Base-by-base conservation (phyloP, 177 flowering plant genomes). In the Telopea speciosissima region DNA sequence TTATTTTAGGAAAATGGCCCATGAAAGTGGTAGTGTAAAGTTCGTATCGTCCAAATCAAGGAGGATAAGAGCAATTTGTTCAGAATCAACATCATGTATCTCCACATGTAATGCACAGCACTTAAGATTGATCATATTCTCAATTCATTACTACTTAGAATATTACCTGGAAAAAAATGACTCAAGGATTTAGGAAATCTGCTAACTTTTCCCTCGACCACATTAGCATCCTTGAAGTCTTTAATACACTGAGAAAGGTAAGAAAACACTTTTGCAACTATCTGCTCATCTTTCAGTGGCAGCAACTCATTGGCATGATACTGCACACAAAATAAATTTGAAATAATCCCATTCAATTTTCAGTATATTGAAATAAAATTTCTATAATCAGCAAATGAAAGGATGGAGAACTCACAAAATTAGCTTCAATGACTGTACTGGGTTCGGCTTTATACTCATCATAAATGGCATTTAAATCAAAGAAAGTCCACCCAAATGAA, bases 161-260 rank as follows among this genome's bases (percentile, higher is more conserved):
- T 36, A n/a, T 33, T 72, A 84, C 90, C 89, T 73, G 93, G 93
- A 67, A 83, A 89, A 78, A 81, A 87, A 66, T 81, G 90, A 63
- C 90, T 78, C 49, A 83, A 72, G 22, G 82, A 80, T 64, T 81
- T 74, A 24, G 87, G 88, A 79, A 54, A 85, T 77, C 81, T 81
- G 65, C 66, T 59, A 26, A 89, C 83, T 60, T 81, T 80, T 56
- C 75, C 72, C 36, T 78, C 79, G 54, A 77, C 25, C 68, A 85
- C 84, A 62, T 67, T 69, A 16, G 82, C 83, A 26, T 70, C 67
- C 68, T 79, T 79, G 9, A 89, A 72, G 68, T 78, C 89, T 60
- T 83, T 73, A 17, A 86, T 72, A 75, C 75, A 83, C 70, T 74
- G 84, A 45, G 89, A 79, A 62, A 87, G 85, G 79, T 70, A 79